Evolutionary conservation across 2,329 filamentous ascomycete species (phyloP).

Genomic region (Cryphonectria naterciae): DNA sequence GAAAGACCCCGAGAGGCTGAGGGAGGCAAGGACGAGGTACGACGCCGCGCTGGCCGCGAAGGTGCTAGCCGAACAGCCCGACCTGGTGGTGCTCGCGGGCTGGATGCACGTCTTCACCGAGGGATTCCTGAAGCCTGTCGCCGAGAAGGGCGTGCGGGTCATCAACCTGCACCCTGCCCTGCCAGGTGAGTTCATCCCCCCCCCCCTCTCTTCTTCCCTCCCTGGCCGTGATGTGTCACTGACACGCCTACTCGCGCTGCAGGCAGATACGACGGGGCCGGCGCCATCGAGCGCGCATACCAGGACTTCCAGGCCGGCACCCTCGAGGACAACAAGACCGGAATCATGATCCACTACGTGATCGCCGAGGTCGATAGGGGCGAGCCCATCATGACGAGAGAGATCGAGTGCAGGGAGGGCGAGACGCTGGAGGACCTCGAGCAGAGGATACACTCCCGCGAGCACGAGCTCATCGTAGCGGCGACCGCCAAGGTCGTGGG

Average conservation of each 20-base stretch:
- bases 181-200: slow-evolving; percentile 52
- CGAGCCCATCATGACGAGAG: slow-evolving; percentile 69
- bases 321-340: slow-evolving; percentile 71
- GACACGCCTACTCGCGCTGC: slow-evolving; percentile 32
- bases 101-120: slow-evolving; percentile 84
- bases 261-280: slow-evolving; percentile 75
- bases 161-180: slow-evolving; percentile 84
- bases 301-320: slow-evolving; percentile 68
- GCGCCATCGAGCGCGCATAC: slow-evolving; percentile 79
- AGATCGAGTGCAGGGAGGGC: slow-evolving; percentile 68
- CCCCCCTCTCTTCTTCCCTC: background rate
- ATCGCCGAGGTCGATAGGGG: slow-evolving; percentile 81
- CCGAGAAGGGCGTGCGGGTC: slow-evolving; percentile 63
- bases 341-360: slow-evolving; percentile 90
- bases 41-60: slow-evolving; percentile 74
- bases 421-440: slow-evolving; percentile 70
- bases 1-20: slow-evolving; percentile 57
- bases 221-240: background rate
- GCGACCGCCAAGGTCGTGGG: slow-evolving; percentile 60
- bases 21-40: slow-evolving; percentile 67
- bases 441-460: slow-evolving; percentile 72
- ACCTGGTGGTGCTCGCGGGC: slow-evolving; percentile 80
- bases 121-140: slow-evolving; percentile 71
- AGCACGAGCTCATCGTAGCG: slow-evolving; percentile 80
- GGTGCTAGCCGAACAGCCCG: slow-evolving; percentile 66